phyloP scores from a whole-genome alignment of 2,329 filamentous ascomycete genomes.

The Penicillium fuscoglaucum region DNA sequence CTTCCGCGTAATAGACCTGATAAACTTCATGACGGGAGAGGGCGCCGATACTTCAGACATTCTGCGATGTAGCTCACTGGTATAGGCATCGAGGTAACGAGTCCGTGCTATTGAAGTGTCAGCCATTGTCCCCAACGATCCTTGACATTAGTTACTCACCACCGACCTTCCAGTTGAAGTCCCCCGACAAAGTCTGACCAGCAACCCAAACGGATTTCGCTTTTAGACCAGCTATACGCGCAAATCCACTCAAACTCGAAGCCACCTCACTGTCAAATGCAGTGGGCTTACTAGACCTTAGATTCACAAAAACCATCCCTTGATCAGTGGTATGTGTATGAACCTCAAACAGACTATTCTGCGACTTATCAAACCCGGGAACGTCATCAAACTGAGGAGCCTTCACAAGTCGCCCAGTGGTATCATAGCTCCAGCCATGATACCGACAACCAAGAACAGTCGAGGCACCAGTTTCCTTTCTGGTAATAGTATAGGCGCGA shows the following conservation, averaged over 20 bases:
- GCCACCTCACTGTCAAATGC: slow-evolving; percentile 4
- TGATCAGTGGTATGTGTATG: slow-evolving; percentile 23
- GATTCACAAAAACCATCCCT: slow-evolving; percentile 33
- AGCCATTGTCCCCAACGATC: not conserved
- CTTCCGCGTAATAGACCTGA: slow-evolving; percentile 1
- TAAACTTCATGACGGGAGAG: slow-evolving; percentile 5
- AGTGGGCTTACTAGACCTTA: slow-evolving; percentile 16
- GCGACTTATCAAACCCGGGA: slow-evolving; percentile 56
- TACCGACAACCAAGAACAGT: slow-evolving; percentile 60
- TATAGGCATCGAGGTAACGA: not conserved
- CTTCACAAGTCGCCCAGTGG: slow-evolving; percentile 59
- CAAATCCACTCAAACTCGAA: slow-evolving; percentile 17
- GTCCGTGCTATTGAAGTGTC: not conserved
- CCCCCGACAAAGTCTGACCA: slow-evolving; percentile 29
- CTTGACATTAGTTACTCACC: slow-evolving; percentile 20
- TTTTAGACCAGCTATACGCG: slow-evolving; percentile 7
- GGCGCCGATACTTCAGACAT: not conserved
- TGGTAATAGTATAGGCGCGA: slow-evolving; percentile 60
- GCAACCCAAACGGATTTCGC: slow-evolving; percentile 26
- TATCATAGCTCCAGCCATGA: slow-evolving; percentile 63
- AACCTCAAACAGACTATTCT: slow-evolving; percentile 55
- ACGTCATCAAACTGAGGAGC: slow-evolving; percentile 60
- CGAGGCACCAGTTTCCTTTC: slow-evolving; percentile 52
- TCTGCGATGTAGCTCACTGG: slow-evolving; percentile 6
- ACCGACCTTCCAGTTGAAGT: slow-evolving; percentile 39